Evolutionary conservation across 169 alveolate species (phyloP).

Genomic region (Cryptosporidium baileyi): DNA sequence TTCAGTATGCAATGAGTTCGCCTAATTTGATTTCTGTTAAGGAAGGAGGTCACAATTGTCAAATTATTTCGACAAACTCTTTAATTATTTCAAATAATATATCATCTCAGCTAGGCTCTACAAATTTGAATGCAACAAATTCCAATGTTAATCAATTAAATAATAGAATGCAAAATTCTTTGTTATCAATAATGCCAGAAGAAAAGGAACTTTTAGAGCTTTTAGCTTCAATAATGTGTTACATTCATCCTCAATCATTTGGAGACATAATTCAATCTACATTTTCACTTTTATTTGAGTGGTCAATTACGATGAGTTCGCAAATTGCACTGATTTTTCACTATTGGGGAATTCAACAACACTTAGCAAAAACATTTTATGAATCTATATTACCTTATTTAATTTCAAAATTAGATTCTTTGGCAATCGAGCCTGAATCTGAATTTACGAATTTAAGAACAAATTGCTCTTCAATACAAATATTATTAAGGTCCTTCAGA

Average conservation of each 20-base stretch:
- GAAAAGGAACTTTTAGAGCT: constrained; percentile 57
- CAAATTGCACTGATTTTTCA: constrained; percentile 58
- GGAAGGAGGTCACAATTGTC: constrained; percentile 45
- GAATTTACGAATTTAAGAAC: constrained; percentile 18
- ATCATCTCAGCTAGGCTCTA: too few species aligned
- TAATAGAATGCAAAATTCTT: neutral
- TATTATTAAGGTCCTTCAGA: neutral
- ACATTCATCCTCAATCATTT: constrained; percentile 65
- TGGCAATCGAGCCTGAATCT: constrained; percentile 23
- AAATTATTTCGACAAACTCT: constrained; percentile 37
- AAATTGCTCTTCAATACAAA: constrained; percentile 10
- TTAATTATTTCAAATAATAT: constrained; percentile 2
- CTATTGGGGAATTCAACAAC: constrained; percentile 66
- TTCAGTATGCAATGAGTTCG: constrained; percentile 28
- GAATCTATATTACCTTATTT: constrained; percentile 56
- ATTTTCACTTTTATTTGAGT: constrained; percentile 35
- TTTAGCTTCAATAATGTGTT: constrained; percentile 42
- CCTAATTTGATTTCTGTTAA: neutral
- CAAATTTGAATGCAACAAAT: too few species aligned
- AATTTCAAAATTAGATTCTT: constrained; percentile 34
- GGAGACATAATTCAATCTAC: constrained; percentile 68
- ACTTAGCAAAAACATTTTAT: constrained; percentile 24
- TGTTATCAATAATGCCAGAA: constrained; percentile 58
- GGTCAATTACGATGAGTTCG: constrained; percentile 62
- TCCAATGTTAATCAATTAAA: neutral